Evolutionary conservation across 2,329 filamentous ascomycete genomes (phyloP), one percentile per base, ranked within the genome.

Genomic region (Ceratocystiopsis minuta): DNA sequence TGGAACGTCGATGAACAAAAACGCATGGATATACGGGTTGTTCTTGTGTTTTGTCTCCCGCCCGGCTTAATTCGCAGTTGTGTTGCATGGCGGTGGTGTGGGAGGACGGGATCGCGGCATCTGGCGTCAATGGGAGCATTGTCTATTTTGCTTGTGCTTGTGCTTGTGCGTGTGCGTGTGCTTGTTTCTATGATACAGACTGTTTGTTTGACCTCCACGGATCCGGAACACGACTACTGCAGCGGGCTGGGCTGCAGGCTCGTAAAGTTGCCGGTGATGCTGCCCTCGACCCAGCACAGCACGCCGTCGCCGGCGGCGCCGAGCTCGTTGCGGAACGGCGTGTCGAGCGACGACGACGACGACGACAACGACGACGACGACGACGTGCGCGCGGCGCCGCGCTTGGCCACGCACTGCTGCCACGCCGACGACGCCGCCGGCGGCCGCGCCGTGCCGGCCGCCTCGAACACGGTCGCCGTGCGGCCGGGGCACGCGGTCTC

Each of bases 401-500:
- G 24, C 38, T 38, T 32, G 2, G 41, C 40, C n/a, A 36, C 15
- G 11, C 28, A 17, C 43, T 47, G 50, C 16, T 32, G 18, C n/a
- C 49, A 41, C 24, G 24, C 5, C 5, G 24, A 6, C 24, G 24
- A 6, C 24, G 24, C 24, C 2, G 28, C 41, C 6, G 41, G 16
- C 14, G 39, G 41, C 6, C 11, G 11, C 17, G 47, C 34, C 11
- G 41, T 37, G 12, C 50, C 50, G 5, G 45, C 41, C 12, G 48
- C 48, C 43, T 50, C 48, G 34, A 43, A 48, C 2, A 41, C 34
- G 34, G 41, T 48, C 6, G 24, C 2, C 9, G 24, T 28, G 5
- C 4, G 24, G 24, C 24, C 24, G 5, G 24, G 5, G 24, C 24
- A 28, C 6, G 24, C 24, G 24, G 55, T 55, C 55, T 71, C 64